Percentiles rank a stretch among this genome's conserved stretches.
Evolutionary conservation across 169 alveolate species (phyloP).

Genomic region (Eimeria mitis): DNA sequence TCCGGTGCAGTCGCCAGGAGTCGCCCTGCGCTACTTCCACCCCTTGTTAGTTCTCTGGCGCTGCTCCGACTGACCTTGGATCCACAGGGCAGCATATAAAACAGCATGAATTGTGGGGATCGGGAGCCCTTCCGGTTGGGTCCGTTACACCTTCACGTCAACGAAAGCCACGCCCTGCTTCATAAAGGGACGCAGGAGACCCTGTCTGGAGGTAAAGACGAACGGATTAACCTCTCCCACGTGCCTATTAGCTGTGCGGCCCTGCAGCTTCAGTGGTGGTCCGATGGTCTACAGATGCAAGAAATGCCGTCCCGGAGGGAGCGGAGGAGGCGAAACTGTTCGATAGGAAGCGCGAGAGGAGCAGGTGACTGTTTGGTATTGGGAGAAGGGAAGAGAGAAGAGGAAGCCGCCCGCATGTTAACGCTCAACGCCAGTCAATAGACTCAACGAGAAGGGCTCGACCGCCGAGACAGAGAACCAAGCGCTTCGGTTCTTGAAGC

Average conservation of each 20-base stretch:
- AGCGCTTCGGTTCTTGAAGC: conserved; percentile 4
- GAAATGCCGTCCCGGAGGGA: background rate
- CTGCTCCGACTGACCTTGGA: background rate
- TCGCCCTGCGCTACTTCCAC: background rate
- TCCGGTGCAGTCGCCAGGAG: background rate
- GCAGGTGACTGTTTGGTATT: background rate
- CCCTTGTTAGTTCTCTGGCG: background rate
- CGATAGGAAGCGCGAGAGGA: background rate
- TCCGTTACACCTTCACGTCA: background rate
- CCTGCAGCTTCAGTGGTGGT: background rate
- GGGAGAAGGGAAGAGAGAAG: background rate
- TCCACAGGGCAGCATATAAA: background rate
- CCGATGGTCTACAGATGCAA: conserved; percentile 46
- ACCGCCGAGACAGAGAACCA: conserved; percentile 46
- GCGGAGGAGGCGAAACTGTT: background rate
- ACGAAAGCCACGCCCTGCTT: background rate
- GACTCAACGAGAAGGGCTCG: conserved; percentile 46
- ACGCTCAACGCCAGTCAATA: background rate
- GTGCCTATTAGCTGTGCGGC: background rate
- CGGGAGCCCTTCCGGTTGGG: background rate
- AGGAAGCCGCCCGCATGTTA: conserved; percentile 7
- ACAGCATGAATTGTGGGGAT: background rate
- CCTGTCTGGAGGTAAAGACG: background rate
- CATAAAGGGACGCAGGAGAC: background rate
- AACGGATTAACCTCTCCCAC: background rate